These are phyloP conservation scores for Hericium coralloides DNA, from an alignment of 768 basidiomycete species.

Conservation along the genomic window DNA sequence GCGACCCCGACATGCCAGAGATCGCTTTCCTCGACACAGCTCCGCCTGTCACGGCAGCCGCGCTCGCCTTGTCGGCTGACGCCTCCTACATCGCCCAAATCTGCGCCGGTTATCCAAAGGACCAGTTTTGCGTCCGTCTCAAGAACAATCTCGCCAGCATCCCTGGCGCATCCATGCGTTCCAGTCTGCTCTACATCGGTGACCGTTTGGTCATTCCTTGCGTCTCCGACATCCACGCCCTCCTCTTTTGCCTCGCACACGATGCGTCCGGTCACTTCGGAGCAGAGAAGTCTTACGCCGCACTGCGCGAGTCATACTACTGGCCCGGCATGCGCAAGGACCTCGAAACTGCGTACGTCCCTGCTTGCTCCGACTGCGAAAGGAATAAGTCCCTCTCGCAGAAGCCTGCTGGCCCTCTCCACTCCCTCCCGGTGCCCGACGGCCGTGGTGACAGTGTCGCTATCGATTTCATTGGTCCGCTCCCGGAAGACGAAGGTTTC, in stretches of 20 bases:
- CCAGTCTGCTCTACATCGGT: not conserved
- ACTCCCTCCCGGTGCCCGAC: constrained; percentile 15
- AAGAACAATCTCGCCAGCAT: not conserved
- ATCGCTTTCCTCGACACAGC: too few species aligned
- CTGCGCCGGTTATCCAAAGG: not conserved
- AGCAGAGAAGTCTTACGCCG: not conserved
- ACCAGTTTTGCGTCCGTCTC: not conserved
- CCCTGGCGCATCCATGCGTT: not conserved
- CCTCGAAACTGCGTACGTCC: constrained; percentile 20
- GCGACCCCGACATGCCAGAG: too few species aligned
- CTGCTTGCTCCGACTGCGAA: constrained; percentile 20
- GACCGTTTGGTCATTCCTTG: not conserved
- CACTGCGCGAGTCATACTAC: not conserved
- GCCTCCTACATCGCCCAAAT: not conserved
- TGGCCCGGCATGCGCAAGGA: not conserved
- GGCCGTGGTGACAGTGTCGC: constrained; percentile 14
- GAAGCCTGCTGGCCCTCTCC: constrained; percentile 17
- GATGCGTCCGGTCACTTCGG: not conserved
- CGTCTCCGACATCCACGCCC: not conserved
- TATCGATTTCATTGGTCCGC: constrained; percentile 24
- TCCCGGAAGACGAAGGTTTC: constrained; percentile 19
- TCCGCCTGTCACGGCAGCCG: not conserved
- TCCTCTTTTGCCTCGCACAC: not conserved
- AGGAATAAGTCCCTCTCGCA: constrained; percentile 23
- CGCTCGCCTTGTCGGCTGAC: not conserved